Evolutionary conservation across 1,284 basidiomycete species (phyloP).

Genomic region (Rhodotorula sp.): DNA sequence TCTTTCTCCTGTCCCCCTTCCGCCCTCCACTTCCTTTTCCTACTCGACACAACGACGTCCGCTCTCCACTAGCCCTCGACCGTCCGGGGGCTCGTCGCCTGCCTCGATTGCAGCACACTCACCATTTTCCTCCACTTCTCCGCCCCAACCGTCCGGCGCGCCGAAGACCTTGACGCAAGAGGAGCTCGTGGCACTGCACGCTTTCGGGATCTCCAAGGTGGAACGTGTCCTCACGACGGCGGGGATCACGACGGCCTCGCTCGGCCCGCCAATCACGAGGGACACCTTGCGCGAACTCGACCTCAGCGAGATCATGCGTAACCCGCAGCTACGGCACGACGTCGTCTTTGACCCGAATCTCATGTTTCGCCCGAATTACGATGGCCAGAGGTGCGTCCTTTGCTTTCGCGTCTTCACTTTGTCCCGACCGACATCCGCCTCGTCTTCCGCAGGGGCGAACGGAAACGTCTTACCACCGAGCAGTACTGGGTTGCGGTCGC

Average conservation of each 20-base stretch:
- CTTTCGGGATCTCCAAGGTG: neutral
- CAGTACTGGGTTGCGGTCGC: constrained; percentile 80
- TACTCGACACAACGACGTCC: too few species aligned
- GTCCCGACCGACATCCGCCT: constrained; percentile 54
- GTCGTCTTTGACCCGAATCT: constrained; percentile 66
- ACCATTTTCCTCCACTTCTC: neutral
- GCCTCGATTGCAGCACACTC: neutral
- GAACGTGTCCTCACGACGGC: too few species aligned
- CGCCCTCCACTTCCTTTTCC: too few species aligned
- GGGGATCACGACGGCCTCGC: constrained; percentile 50
- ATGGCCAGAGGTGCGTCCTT: constrained; percentile 45
- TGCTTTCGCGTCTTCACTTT: neutral
- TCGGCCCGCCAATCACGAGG: constrained; percentile 74
- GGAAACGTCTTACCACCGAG: constrained; percentile 71
- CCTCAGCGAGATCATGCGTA: constrained; percentile 76
- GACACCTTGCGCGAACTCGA: constrained; percentile 81
- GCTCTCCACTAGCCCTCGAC: too few species aligned
- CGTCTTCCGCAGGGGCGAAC: constrained; percentile 63
- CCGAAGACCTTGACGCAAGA: neutral
- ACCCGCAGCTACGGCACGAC: constrained; percentile 88
- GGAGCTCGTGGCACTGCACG: constrained; percentile 3
- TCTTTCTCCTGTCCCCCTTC: too few species aligned
- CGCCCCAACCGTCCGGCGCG: neutral
- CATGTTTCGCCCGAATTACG: constrained; percentile 50
- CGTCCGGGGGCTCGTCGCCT: too few species aligned